Conservation (phyloP, 345 rosid genomes). For the Lenwebbia sp. region DNA sequence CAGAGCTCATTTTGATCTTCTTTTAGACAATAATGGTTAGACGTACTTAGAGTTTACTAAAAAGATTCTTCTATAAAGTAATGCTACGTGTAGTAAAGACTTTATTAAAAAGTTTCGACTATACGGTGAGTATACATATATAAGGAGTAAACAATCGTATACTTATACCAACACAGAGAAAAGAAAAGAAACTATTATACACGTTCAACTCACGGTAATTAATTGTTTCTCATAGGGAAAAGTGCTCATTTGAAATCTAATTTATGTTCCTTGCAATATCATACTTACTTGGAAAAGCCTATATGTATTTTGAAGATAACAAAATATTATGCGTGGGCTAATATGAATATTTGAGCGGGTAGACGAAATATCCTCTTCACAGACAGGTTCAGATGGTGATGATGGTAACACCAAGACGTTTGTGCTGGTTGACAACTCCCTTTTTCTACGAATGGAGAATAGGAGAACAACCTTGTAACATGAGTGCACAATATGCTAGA, state of each 20-base stretch:
- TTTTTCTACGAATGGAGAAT: not conserved
- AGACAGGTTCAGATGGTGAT: not conserved
- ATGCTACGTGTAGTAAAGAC: not conserved
- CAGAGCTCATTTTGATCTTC: not conserved
- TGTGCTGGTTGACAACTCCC: not conserved
- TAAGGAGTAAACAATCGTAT: not conserved
- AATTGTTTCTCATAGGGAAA: not conserved
- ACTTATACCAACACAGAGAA: too few relatives aligned
- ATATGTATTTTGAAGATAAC: not conserved
- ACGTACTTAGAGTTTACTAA: not conserved
- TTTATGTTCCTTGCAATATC: not conserved
- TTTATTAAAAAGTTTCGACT: not conserved
- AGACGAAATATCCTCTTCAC: not conserved
- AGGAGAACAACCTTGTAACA: not conserved
- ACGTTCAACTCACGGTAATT: not conserved
- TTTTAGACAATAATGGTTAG: not conserved
- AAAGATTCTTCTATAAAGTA: not conserved
- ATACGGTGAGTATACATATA: not conserved
- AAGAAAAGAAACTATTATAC: too few relatives aligned
- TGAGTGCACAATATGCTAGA: too few relatives aligned
- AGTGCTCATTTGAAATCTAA: not conserved
- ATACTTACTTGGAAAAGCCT: not conserved
- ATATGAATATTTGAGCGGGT: not conserved
- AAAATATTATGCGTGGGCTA: not conserved
- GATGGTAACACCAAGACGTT: not conserved